Percentiles rank a stretch among this genome's conserved stretches.
These are phyloP conservation scores for Clarireedia monteithiana DNA, from an alignment of 2,329 filamentous ascomycete species.

Conservation along the genomic window DNA sequence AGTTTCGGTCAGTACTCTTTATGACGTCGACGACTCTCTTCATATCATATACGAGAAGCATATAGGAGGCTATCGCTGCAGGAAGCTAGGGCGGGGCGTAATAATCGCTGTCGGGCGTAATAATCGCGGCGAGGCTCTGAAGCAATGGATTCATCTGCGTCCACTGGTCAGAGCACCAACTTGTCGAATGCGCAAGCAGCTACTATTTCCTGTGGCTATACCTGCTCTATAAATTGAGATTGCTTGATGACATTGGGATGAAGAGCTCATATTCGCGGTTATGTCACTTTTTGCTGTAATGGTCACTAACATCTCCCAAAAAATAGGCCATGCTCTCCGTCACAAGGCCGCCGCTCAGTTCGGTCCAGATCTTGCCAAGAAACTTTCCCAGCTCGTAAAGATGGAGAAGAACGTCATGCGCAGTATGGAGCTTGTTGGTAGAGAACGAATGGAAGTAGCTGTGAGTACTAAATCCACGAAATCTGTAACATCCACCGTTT, in stretches of 20 bases:
- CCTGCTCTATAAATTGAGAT: no score
- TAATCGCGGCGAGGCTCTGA: no score
- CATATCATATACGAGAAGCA: no score
- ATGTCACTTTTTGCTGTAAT: not conserved
- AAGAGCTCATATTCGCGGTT: not conserved
- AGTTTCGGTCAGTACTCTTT: conserved; percentile 60
- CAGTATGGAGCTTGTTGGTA: conserved; percentile 88
- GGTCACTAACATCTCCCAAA: conserved; percentile 45
- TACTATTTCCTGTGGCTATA: no score
- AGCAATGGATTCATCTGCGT: no score
- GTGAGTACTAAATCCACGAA: conserved; percentile 47
- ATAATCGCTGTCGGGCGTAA: no score
- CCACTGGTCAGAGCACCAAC: no score
- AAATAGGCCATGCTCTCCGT: conserved; percentile 67
- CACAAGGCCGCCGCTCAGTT: conserved; percentile 71
- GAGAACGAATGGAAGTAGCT: conserved; percentile 97
- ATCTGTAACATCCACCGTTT: not conserved
- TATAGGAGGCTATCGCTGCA: no score
- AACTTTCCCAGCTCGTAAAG: conserved; percentile 95
- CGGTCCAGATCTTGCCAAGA: conserved; percentile 81
- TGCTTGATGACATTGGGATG: no score
- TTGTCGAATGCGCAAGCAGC: no score
- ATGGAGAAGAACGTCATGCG: conserved; percentile 99
- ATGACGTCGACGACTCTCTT: conserved; percentile 12
- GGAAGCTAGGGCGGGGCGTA: no score